phyloP scores from a whole-genome alignment of 2,329 filamentous ascomycete genomes.

The Penicillium sclerotigenum region DNA sequence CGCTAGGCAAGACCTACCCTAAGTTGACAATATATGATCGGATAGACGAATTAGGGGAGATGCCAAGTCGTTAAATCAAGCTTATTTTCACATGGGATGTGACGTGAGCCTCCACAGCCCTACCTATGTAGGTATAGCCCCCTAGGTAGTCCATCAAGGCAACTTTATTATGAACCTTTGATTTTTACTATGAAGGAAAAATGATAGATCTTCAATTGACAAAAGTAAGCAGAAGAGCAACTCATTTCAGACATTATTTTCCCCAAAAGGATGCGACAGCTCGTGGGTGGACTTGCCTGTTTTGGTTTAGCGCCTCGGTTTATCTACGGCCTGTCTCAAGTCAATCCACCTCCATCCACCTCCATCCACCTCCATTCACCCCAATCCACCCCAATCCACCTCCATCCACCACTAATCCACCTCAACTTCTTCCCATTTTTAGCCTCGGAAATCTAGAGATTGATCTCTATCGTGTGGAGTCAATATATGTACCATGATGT shows the following conservation, averaged over 20 bases:
- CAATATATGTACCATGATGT: neutral
- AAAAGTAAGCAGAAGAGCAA: neutral
- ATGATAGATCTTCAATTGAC: neutral
- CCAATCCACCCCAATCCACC: no score
- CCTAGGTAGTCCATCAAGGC: neutral
- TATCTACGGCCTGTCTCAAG: neutral
- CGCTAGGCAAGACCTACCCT: neutral
- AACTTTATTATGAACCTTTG: neutral
- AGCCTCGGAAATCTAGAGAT: neutral
- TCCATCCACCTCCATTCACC: neutral
- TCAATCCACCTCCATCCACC: neutral
- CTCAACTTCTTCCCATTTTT: neutral
- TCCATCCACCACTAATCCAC: no score
- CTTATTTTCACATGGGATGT: constrained; percentile 15
- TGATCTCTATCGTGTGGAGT: neutral
- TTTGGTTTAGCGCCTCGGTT: constrained; percentile 11
- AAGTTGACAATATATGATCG: constrained; percentile 1
- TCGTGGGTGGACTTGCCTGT: constrained; percentile 21
- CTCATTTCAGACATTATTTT: neutral
- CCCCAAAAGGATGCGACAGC: neutral
- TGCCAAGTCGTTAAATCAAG: constrained; percentile 12
- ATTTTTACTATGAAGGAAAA: neutral
- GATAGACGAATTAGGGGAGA: neutral
- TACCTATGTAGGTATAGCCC: no score
- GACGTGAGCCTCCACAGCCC: constrained; percentile 1